Evolutionary conservation across 169 alveolate species (phyloP).

Genomic region (Plasmodium ovale): DNA sequence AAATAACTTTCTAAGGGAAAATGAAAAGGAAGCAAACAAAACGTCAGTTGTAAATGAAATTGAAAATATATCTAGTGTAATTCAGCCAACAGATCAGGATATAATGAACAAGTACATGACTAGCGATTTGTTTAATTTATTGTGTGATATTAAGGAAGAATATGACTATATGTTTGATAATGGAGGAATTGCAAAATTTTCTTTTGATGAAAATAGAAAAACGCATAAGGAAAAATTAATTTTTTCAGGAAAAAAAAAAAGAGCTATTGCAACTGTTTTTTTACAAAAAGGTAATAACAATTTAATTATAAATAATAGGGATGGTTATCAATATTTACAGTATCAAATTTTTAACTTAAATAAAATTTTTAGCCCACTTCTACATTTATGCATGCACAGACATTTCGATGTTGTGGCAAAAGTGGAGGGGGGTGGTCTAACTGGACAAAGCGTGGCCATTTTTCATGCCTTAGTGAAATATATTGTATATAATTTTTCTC

Average conservation of each 20-base stretch:
- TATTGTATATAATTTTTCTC: constrained; percentile 78
- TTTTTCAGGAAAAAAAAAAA: constrained; percentile 55
- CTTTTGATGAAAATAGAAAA: constrained; percentile 61
- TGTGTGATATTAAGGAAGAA: constrained; percentile 61
- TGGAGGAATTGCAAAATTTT: constrained; percentile 48
- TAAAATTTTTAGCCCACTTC: constrained; percentile 82
- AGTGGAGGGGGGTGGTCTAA: constrained; percentile 84
- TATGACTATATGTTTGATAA: constrained; percentile 69
- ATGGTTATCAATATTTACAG: constrained; percentile 85
- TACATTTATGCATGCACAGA: constrained; percentile 76
- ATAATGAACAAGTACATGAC: constrained; percentile 56
- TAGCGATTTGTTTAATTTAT: constrained; percentile 31
- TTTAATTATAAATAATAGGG: constrained; percentile 83
- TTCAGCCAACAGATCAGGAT: constrained; percentile 31
- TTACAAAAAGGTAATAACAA: constrained; percentile 86
- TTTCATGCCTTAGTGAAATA: constrained; percentile 84
- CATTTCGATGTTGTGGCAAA: constrained; percentile 83
- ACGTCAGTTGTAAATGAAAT: not conserved
- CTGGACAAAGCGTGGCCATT: constrained; percentile 86
- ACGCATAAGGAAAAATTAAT: constrained; percentile 52
- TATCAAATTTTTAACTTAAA: constrained; percentile 79
- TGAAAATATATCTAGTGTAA: constrained; percentile 11
- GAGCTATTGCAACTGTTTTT: constrained; percentile 82
- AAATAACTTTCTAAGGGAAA: constrained; percentile 37
- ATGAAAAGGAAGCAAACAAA: constrained; percentile 19